Base-by-base conservation (phyloP, 768 basidiomycete genomes). In the Phylloporus sp. region DNA sequence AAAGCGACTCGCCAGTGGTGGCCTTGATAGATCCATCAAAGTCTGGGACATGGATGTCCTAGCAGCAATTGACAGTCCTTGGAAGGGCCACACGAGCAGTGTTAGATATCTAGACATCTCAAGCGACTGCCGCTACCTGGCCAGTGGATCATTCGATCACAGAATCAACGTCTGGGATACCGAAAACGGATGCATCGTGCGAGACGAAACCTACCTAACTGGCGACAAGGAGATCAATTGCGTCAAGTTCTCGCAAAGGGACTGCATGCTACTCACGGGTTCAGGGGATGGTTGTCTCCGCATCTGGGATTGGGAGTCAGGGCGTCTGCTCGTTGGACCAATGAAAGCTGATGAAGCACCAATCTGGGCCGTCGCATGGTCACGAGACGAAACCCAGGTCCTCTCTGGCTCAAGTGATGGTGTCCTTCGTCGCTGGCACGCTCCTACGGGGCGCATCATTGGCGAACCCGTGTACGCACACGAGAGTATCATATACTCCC, bases 91-190 rank as follows among this genome's bases (percentile, higher is more conserved):
- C 50, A 55, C 46, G 7, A 59, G 55, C 53, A 65, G 64, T 39
- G 64, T 65, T 49, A 64, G 64, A 52, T 65, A 62, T 45, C 55
- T 65, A 15, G 64, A 65, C 49, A 34, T 65, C 43, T 65, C 64
- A 39, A 57, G 50, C 22, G 65, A 67, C 62, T 55, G 62, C 36
- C 62, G 59, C 48, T 65, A 65, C 65, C 18, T 65, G 31, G 57
- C 47, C 6, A 66, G 66, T 31, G 64, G 64, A 55, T 66, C 66
- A 42, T 65, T 67, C 52, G 64, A 66, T 66, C 63, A 65, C 59
- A 66, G 56, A 18, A 41, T 68, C 29, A 68, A 62, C 58, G 11
- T 66, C 40, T 66, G 66, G 66, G 56, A 68, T 54, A 62, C 65
- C 49, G 49, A 54, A 60, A 66, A 45, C 28, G 63, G 66, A 47